These are phyloP conservation scores for Mitragyna speciosa DNA, from an alignment of 257 asterid genomes.

Conservation along the genomic window DNA sequence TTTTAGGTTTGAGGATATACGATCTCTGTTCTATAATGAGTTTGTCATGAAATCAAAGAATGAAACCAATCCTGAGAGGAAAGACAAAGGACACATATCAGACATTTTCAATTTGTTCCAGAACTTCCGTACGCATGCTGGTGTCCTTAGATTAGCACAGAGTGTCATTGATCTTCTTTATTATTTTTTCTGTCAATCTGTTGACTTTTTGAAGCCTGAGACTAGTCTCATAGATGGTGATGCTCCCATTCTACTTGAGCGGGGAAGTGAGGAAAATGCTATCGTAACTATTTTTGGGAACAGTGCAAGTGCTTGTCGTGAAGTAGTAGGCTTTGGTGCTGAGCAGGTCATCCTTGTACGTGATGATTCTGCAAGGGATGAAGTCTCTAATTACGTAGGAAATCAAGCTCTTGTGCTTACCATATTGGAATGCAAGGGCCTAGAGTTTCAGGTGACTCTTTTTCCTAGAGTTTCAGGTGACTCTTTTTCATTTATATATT, in stretches of 20 bases:
- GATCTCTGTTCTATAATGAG: conserved; percentile 56
- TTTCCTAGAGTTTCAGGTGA: conserved; percentile 60
- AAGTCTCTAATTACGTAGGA: conserved; percentile 42
- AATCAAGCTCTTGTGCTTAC: conserved; percentile 59
- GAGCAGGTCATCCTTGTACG: conserved; percentile 68
- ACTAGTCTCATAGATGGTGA: conserved; percentile 62
- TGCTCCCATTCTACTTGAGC: conserved; percentile 56
- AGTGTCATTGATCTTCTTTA: conserved; percentile 55
- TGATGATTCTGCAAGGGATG: conserved; percentile 45
- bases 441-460: conserved; percentile 59
- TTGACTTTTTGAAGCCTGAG: conserved; percentile 57
- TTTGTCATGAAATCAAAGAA: conserved; percentile 37
- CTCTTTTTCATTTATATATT: background rate
- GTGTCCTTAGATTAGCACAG: conserved; percentile 62
- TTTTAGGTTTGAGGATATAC: conserved; percentile 64
- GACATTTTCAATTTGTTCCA: conserved; percentile 46
- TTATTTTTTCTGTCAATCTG: conserved; percentile 53
- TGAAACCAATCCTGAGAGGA: conserved; percentile 23
- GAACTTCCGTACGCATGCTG: conserved; percentile 69
- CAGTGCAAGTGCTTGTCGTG: conserved; percentile 30
- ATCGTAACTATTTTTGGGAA: conserved; percentile 54
- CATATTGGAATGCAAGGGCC: conserved; percentile 67
- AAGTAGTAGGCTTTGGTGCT: conserved; percentile 63
- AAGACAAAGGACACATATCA: conserved; percentile 48
- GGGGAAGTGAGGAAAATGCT: conserved; percentile 50